phyloP scores from a whole-genome alignment of 1,284 basidiomycete genomes.

The Rhodofomes roseus region DNA sequence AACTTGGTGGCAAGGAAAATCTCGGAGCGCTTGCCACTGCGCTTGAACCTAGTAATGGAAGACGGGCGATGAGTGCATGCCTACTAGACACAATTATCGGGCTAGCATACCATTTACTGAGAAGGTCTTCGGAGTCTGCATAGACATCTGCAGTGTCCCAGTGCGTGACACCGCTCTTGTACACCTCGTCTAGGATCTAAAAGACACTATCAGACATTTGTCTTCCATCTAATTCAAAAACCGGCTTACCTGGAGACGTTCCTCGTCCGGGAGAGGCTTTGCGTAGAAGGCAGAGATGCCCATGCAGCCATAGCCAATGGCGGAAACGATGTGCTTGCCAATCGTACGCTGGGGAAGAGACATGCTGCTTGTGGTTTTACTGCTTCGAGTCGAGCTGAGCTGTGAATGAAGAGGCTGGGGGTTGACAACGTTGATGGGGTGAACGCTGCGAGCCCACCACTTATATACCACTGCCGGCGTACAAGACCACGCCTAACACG shows the following conservation, averaged over 20 bases:
- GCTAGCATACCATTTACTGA: conserved; percentile 28
- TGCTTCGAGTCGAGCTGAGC: not conserved
- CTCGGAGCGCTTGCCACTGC: conserved; percentile 35
- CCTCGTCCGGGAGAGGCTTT: not conserved
- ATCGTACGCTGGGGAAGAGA: not conserved
- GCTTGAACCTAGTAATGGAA: conserved; percentile 31
- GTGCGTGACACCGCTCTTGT: conserved; percentile 24
- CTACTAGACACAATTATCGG: not conserved
- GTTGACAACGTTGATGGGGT: not conserved
- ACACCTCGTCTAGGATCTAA: conserved; percentile 27
- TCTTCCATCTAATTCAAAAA: too few species aligned
- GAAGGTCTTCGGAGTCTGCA: conserved; percentile 25
- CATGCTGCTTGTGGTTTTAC: not conserved
- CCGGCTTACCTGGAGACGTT: not conserved
- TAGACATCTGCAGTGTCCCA: conserved; percentile 32
- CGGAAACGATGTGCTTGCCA: not conserved
- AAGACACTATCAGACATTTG: not conserved
- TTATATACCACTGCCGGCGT: not conserved
- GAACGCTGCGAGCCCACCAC: not conserved
- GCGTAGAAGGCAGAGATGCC: not conserved
- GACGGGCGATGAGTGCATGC: not conserved
- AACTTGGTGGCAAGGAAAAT: conserved; percentile 53
- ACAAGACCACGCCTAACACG: not conserved
- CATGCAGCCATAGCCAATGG: not conserved
- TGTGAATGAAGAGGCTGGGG: not conserved